Conservation (phyloP, 164 flowering plant genomes). For the Nymphaea thermarum region DNA sequence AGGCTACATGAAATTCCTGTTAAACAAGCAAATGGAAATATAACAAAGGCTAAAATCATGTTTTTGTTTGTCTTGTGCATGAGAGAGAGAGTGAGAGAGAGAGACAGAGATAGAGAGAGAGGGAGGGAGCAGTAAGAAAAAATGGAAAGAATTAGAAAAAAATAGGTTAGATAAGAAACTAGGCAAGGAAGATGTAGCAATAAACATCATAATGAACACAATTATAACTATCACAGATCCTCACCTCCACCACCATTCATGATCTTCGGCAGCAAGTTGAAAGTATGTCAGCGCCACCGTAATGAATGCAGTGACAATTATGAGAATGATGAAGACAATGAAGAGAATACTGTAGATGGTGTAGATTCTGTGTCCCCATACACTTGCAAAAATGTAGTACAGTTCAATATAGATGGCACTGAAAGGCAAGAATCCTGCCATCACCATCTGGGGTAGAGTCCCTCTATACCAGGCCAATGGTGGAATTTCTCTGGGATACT, state of each 20-base stretch:
- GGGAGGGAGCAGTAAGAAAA: too few relatives aligned
- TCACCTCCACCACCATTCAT: conserved; percentile 42
- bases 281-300: conserved; percentile 34
- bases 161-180: too few relatives aligned
- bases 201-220: too few relatives aligned
- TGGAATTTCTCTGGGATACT: conserved; percentile 34
- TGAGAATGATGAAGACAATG: conserved; percentile 31
- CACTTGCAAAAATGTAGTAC: conserved; percentile 34
- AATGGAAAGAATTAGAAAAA: too few relatives aligned
- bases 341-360: conserved; percentile 35
- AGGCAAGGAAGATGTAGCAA: too few relatives aligned
- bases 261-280: conserved; percentile 39
- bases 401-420: conserved; percentile 36
- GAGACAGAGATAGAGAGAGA: too few relatives aligned
- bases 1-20: too few relatives aligned
- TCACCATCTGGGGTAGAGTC: conserved; percentile 30
- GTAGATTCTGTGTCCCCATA: conserved; percentile 35
- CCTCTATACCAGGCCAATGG: conserved; percentile 30
- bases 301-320: conserved; percentile 33
- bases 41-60: too few relatives aligned
- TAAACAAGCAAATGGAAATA: too few relatives aligned
- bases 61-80: too few relatives aligned
- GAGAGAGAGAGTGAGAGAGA: too few relatives aligned
- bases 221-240: too few relatives aligned
- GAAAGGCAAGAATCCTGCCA: conserved; percentile 38